These are phyloP conservation scores for Astragalus membranaceus DNA, from an alignment of 306 rosid species.

Conservation along the genomic window DNA sequence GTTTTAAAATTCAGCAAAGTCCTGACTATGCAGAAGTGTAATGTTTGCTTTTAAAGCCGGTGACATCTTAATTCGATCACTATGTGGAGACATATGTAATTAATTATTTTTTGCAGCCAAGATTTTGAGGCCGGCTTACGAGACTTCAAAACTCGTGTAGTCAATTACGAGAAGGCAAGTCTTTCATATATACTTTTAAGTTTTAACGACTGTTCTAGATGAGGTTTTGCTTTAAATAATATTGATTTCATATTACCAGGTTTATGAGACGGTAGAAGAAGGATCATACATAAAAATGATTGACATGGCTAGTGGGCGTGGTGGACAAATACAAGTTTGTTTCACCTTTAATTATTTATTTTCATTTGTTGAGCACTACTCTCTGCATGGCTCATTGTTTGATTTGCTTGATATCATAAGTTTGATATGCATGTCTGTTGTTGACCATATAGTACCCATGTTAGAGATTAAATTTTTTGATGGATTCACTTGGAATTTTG, in stretches of 20 bases:
- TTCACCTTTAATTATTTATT: constrained; percentile 1
- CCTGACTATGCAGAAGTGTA: constrained; percentile 98
- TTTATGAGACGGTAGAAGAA: constrained; percentile 95
- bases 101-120: constrained; percentile 48
- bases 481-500: background rate
- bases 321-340: constrained; percentile 95
- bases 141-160: constrained; percentile 81
- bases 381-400: background rate
- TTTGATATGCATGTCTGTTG: constrained; percentile 16
- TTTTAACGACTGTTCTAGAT: constrained; percentile 15
- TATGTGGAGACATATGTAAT: constrained; percentile 7
- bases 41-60: constrained; percentile 30
- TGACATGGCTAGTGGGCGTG: constrained; percentile 95
- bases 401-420: constrained; percentile 1
- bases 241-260: constrained; percentile 42
- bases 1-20: constrained; percentile 94
- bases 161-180: constrained; percentile 78
- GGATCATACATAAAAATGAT: constrained; percentile 98
- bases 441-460: background rate
- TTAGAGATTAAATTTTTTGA: background rate
- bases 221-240: constrained; percentile 14
- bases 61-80: constrained; percentile 19
- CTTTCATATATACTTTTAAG: constrained; percentile 15
- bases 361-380: background rate
- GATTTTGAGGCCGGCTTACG: constrained; percentile 85